These are phyloP conservation scores for Termitomyces sp. DNA, from an alignment of 1,284 basidiomycete genomes.

Conservation along the genomic window DNA sequence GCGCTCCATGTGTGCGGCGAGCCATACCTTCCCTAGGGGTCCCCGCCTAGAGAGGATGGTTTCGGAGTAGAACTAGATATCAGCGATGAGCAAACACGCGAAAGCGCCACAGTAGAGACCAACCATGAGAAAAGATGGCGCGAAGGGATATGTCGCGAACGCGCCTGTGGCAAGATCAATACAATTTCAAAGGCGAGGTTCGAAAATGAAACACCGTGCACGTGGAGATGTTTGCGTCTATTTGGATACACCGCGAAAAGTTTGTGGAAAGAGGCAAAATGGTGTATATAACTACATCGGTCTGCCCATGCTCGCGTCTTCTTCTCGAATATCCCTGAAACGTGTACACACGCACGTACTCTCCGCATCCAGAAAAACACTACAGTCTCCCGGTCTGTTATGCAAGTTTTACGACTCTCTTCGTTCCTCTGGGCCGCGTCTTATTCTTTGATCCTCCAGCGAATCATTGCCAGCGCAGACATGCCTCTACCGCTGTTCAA, in stretches of 20 bases:
- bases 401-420: conserved; percentile 8
- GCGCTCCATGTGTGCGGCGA: conserved; percentile 97
- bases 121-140: conserved; percentile 32
- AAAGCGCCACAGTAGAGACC: conserved; percentile 1
- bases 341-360: conserved; percentile 14
- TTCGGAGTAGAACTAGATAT: conserved; percentile 81
- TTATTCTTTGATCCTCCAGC: conserved; percentile 1
- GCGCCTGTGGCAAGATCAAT: conserved; percentile 24
- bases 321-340: conserved; percentile 34
- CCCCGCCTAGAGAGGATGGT: conserved; percentile 90
- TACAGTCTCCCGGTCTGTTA: not conserved
- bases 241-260: conserved; percentile 19
- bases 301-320: conserved; percentile 36
- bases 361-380: not conserved
- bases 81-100: conserved; percentile 4
- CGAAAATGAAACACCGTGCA: conserved; percentile 16
- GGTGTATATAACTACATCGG: no score
- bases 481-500: conserved; percentile 7
- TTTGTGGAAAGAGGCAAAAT: conserved; percentile 1
- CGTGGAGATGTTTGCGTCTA: conserved; percentile 19
- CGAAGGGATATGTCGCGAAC: conserved; percentile 18
- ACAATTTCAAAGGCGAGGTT: conserved; percentile 3
- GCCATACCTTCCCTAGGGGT: conserved; percentile 95
- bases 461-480: conserved; percentile 8
- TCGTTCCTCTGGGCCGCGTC: not conserved